phyloP scores from a whole-genome alignment of 805 yeast species.

The Saturnispora halmiae region DNA sequence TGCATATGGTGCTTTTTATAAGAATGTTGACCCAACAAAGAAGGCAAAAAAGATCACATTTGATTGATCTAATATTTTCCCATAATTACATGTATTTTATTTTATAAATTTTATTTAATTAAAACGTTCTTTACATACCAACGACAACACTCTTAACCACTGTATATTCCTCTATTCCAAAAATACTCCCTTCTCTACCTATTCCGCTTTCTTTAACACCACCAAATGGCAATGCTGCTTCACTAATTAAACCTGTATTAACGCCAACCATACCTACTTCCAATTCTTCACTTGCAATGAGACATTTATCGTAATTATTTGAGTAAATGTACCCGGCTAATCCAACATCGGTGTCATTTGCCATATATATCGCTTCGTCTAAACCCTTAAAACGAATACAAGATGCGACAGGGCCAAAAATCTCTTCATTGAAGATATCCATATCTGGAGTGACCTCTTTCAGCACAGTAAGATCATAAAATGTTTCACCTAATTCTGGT shows the following conservation, averaged over 20 bases:
- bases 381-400: slow-evolving; percentile 55
- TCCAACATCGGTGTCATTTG: slow-evolving; percentile 64
- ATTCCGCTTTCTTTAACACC: slow-evolving; percentile 73
- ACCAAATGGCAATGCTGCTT: slow-evolving; percentile 63
- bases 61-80: slow-evolving; percentile 27
- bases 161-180: slow-evolving; percentile 64
- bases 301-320: slow-evolving; percentile 41
- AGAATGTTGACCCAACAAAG: slow-evolving; percentile 78
- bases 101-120: not conserved
- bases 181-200: slow-evolving; percentile 70
- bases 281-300: slow-evolving; percentile 56
- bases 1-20: slow-evolving; percentile 97
- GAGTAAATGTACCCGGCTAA: slow-evolving; percentile 72
- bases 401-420: slow-evolving; percentile 75
- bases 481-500: slow-evolving; percentile 52
- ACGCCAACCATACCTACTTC: slow-evolving; percentile 79
- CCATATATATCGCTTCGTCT: slow-evolving; percentile 51
- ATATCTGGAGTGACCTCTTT: slow-evolving; percentile 46
- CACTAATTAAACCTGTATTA: slow-evolving; percentile 67
- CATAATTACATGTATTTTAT: not conserved
- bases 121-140: slow-evolving; percentile 17
- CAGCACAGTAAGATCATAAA: slow-evolving; percentile 58
- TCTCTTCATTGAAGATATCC: slow-evolving; percentile 54
- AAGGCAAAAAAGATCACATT: slow-evolving; percentile 89
- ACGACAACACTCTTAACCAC: slow-evolving; percentile 53